Evolutionary conservation across 106 monocot genomes (phyloP).

Genomic region (Phalaenopsis equestris): DNA sequence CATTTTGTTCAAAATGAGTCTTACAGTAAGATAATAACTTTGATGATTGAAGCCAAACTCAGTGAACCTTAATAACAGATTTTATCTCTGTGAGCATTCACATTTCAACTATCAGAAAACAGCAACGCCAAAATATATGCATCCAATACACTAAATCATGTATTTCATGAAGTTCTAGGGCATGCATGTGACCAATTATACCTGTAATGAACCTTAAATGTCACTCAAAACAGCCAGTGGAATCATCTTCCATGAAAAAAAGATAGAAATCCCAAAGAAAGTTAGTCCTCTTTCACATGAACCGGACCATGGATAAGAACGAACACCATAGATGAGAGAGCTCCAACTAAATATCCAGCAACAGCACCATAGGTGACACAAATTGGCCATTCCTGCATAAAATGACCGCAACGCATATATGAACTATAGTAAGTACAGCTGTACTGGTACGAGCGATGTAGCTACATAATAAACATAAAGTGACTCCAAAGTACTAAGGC

Average conservation of each 20-base stretch:
- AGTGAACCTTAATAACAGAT: not conserved
- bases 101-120: too few species aligned
- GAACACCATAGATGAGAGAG: constrained; percentile 30
- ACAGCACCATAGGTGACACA: constrained; percentile 72
- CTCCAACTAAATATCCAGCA: constrained; percentile 57
- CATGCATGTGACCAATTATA: not conserved
- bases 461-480: not conserved
- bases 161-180: not conserved
- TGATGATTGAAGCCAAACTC: not conserved
- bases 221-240: not conserved
- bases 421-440: not conserved
- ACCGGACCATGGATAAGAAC: constrained; percentile 9
- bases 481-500: not conserved
- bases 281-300: constrained; percentile 51
- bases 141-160: not conserved
- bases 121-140: not conserved
- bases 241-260: not conserved
- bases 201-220: not conserved
- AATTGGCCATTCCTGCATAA: constrained; percentile 79
- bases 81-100: not conserved
- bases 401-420: not conserved
- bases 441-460: not conserved
- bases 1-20: not conserved
- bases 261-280: too few species aligned
- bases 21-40: not conserved